These are phyloP conservation scores for Amphichorda felina DNA, from an alignment of 2,329 filamentous ascomycete species.

Conservation along the genomic window DNA sequence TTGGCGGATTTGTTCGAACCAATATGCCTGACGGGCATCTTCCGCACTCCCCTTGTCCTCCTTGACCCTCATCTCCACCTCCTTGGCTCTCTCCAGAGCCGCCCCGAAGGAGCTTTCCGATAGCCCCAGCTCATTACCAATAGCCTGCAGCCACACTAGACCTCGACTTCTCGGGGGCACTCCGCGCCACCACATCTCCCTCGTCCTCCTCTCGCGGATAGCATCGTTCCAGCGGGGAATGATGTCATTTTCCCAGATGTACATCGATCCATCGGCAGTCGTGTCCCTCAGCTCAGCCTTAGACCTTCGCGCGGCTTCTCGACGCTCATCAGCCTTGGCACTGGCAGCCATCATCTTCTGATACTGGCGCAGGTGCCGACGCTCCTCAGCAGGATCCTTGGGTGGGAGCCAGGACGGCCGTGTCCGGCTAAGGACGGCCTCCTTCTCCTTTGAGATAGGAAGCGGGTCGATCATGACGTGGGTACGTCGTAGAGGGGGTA, in stretches of 20 bases:
- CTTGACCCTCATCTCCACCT: slow-evolving; percentile 44
- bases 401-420: slow-evolving; percentile 76
- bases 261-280: slow-evolving; percentile 39
- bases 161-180: slow-evolving; percentile 60
- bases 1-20: slow-evolving; percentile 51
- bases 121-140: slow-evolving; percentile 62
- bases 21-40: slow-evolving; percentile 42
- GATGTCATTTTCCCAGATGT: slow-evolving; percentile 66
- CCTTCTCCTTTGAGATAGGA: slow-evolving; percentile 77
- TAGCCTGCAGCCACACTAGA: slow-evolving; percentile 56
- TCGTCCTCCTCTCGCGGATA: slow-evolving; percentile 54
- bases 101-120: slow-evolving; percentile 57
- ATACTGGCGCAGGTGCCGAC: slow-evolving; percentile 74
- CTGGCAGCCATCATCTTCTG: slow-evolving; percentile 68
- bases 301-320: slow-evolving; percentile 37
- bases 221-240: slow-evolving; percentile 65
- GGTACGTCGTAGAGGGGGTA: slow-evolving; percentile 57
- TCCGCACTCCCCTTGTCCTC: slow-evolving; percentile 38
- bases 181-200: slow-evolving; percentile 75
- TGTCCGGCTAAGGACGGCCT: slow-evolving; percentile 69
- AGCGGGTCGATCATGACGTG: slow-evolving; percentile 79
- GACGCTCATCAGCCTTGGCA: slow-evolving; percentile 46
- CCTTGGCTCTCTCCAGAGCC: slow-evolving; percentile 55
- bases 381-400: slow-evolving; percentile 84
- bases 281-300: slow-evolving; percentile 43